Evolutionary conservation across 1,284 basidiomycete genomes (phyloP).

Genomic region (Moesziomyces antarcticus): DNA sequence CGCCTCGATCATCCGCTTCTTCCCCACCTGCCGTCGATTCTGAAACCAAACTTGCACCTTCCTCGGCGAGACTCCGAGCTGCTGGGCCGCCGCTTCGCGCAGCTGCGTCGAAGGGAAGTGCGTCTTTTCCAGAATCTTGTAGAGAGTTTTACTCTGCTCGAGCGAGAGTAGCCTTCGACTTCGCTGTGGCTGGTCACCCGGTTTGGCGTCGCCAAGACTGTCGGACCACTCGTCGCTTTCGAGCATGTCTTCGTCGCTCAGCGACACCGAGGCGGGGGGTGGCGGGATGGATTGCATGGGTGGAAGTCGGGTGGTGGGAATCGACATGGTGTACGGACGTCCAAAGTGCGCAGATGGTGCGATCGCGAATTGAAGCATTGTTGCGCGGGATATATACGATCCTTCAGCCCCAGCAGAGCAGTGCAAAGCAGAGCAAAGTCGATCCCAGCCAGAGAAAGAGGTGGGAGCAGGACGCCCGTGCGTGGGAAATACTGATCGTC

Average conservation of each 20-base stretch:
- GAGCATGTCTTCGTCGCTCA: constrained; percentile 45
- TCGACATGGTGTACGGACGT: not conserved
- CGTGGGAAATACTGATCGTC: not conserved
- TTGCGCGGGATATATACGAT: no score
- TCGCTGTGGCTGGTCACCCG: not conserved
- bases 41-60: constrained; percentile 59
- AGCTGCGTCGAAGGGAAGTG: constrained; percentile 57
- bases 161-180: constrained; percentile 43
- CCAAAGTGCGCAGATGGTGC: no score
- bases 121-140: constrained; percentile 54
- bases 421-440: no score
- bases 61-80: constrained; percentile 51
- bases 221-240: constrained; percentile 17
- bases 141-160: constrained; percentile 53
- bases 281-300: no score
- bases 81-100: constrained; percentile 45
- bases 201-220: no score
- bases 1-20: constrained; percentile 44
- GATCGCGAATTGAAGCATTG: no score
- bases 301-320: no score
- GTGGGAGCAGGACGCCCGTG: no score
- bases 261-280: constrained; percentile 2
- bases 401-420: no score
- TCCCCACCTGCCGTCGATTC: constrained; percentile 41
- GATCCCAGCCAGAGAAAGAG: no score